phyloP scores from a whole-genome alignment of 352 stramenopile species.

The Phytophthora aleatoria region DNA sequence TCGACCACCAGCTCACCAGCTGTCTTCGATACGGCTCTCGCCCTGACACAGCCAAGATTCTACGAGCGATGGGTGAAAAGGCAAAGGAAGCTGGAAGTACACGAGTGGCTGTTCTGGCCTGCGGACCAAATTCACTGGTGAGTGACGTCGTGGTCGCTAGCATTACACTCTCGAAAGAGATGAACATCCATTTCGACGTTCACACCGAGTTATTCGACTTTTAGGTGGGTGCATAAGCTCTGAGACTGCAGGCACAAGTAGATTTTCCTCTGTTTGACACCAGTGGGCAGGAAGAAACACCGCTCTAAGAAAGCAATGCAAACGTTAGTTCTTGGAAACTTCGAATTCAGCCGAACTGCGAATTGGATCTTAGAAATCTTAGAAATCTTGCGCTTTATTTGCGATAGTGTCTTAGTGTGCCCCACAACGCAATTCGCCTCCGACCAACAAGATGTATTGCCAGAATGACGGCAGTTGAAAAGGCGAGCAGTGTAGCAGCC shows the following conservation, averaged over 20 bases:
- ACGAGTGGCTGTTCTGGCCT: conserved; percentile 46
- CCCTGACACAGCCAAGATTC: conserved; percentile 20
- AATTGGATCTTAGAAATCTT: no score
- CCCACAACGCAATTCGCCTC: background rate
- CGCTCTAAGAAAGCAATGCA: no score
- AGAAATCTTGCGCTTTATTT: no score
- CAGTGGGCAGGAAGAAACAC: no score
- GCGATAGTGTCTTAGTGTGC: no score
- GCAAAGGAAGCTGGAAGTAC: conserved; percentile 20
- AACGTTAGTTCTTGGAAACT: no score
- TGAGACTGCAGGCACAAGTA: no score
- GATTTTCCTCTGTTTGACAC: no score
- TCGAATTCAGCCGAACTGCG: no score
- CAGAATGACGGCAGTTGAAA: background rate
- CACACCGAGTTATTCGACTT: conserved; percentile 41
- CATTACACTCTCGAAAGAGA: conserved; percentile 18
- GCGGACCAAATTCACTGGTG: conserved; percentile 39
- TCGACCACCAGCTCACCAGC: conserved; percentile 29
- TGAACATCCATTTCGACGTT: conserved; percentile 40
- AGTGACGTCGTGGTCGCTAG: conserved; percentile 17
- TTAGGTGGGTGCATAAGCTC: background rate
- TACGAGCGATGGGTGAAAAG: conserved; percentile 31
- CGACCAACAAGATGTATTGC: background rate
- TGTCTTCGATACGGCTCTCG: conserved; percentile 29
- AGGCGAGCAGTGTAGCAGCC: background rate